Evolutionary conservation across 2,329 filamentous ascomycete genomes (phyloP).

Genomic region (Fusarium falciforme): DNA sequence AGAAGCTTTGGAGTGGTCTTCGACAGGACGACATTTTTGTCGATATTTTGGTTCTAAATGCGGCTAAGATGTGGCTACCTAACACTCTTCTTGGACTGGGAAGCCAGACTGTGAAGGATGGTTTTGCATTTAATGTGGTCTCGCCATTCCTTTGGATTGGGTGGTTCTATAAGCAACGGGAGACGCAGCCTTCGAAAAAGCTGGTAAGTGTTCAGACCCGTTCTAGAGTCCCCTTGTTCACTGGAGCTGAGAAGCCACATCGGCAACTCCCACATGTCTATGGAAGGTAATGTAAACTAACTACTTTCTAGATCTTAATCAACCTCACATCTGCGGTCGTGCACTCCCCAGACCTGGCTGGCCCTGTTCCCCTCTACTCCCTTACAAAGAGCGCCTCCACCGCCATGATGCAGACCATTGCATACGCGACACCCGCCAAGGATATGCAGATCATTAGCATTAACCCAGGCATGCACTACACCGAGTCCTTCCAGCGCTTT

Average conservation of each 20-base stretch:
- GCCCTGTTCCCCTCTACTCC: background rate
- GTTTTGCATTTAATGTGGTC: constrained; percentile 3
- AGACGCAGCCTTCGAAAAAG: background rate
- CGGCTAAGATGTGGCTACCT: background rate
- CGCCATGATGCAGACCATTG: constrained; percentile 37
- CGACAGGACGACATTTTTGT: background rate
- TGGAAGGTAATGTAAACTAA: background rate
- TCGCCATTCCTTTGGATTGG: background rate
- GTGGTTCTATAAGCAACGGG: background rate
- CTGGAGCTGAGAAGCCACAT: background rate
- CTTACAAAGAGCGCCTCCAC: background rate
- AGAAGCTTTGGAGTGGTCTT: background rate
- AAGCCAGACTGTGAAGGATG: background rate
- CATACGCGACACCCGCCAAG: constrained; percentile 49
- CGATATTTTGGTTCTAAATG: constrained; percentile 5
- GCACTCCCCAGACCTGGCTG: background rate
- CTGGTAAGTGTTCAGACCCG: background rate
- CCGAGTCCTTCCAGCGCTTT: constrained; percentile 6
- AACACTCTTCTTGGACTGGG: constrained; percentile 6
- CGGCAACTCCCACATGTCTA: background rate
- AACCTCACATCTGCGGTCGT: background rate
- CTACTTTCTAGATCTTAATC: background rate
- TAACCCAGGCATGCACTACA: constrained; percentile 47
- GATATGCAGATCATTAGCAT: constrained; percentile 53
- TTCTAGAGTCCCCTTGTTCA: background rate